Conservation (phyloP, 1,284 basidiomycete species). For the Rhodotorula sp. region DNA sequence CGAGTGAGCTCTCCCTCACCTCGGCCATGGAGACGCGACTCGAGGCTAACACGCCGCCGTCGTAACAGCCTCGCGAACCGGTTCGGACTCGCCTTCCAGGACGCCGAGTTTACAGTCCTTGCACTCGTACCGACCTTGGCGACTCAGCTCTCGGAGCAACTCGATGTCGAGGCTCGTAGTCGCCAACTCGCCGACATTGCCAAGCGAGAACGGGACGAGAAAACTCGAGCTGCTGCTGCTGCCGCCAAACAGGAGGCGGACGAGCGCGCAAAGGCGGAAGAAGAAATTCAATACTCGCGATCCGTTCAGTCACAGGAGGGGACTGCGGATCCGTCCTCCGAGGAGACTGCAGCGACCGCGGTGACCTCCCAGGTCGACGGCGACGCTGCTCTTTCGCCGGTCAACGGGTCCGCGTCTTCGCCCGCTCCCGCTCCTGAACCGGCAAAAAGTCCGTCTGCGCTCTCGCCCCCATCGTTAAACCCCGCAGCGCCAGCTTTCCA, state of each 20-base stretch:
- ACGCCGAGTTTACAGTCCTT: conserved; percentile 76
- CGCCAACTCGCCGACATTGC: conserved; percentile 56
- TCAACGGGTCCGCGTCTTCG: not conserved
- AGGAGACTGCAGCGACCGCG: not conserved
- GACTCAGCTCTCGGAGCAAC: conserved; percentile 66
- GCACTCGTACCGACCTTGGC: conserved; percentile 75
- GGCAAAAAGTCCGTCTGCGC: not conserved
- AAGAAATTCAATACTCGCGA: not conserved
- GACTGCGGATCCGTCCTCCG: not conserved
- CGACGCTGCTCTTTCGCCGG: not conserved
- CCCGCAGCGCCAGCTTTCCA: conserved; percentile 15
- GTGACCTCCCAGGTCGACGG: no score
- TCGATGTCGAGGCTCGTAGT: conserved; percentile 80
- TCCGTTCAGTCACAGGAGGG: no score
- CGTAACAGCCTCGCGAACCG: conserved; percentile 65
- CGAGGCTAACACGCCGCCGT: conserved; percentile 7
- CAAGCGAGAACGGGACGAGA: conserved; percentile 11
- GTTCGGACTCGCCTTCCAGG: conserved; percentile 78
- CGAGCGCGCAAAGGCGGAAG: not conserved
- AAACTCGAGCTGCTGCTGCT: not conserved
- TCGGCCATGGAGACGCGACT: not conserved
- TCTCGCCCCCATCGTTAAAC: not conserved
- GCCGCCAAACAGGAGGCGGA: not conserved
- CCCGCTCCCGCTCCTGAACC: not conserved
- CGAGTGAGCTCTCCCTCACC: conserved; percentile 56